Base-by-base conservation (phyloP, 441 rosid species). In the Pelargonium cotyledonis region DNA sequence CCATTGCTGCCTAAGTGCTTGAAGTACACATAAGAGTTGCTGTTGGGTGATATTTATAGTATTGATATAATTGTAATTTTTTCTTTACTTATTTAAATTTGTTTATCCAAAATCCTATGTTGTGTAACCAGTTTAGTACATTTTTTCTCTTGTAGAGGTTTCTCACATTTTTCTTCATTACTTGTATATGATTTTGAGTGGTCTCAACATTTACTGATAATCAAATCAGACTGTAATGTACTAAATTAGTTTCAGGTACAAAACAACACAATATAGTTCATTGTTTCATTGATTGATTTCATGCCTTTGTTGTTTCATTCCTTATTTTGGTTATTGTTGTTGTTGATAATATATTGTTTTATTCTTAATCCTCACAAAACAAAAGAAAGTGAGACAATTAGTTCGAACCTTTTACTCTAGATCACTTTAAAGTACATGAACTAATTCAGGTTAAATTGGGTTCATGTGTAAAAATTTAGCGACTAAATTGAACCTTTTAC, bases 1-100 rank as follows among this genome's bases (percentile, higher is more conserved):
- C 29, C 38, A 19, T 60, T 60, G 31, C 38, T 60, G 64, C 64
- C 64, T 60, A 8, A 12, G 4, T 60, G 64, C 64, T 8, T 60
- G 14, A 60, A 60, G 35, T 60, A 60, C 29, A 53, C 60, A 53
- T 16, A 53, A 5, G 8, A 53, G 19, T 5, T 53, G 19, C 6
- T 60, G 64, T 4, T 60, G 19, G 19, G 38, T 19, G 18, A 18
- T 23, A 26, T 60, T 2, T 18, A 23, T 21, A 16, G 14, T 60
- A 21, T 21, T 19, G 12, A 60, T 60, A 4, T 8, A 9, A 18
- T 8, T 60, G 38, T 60, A 19, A 26, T 18, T 19, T 60, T 8
- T 26, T 60, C 10, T 60, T 21, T 60, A 19, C 12, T 19, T 12
- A 5, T 53, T 11, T 60, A 21, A 19, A 12, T 46, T 46, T 7